Conservation (phyloP, 2,329 filamentous ascomycete genomes). For the Lomentospora prolificans region DNA sequence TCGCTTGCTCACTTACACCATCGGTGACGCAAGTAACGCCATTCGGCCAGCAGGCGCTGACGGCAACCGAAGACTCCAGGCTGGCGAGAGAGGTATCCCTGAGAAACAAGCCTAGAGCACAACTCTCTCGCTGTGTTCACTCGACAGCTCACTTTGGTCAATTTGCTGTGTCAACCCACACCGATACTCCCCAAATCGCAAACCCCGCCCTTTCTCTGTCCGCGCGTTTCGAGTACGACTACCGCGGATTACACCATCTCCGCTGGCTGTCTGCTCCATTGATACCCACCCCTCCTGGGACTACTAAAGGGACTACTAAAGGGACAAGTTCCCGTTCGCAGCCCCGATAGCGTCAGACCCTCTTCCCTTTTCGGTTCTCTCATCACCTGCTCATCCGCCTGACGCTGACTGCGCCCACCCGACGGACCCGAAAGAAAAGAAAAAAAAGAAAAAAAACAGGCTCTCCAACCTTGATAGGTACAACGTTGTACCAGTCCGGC, state of each 20-base stretch:
- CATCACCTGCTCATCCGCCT: neutral
- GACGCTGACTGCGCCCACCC: neutral
- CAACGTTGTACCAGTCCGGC: neutral
- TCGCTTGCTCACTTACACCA: slow-evolving; percentile 5
- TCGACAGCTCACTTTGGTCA: too few species aligned
- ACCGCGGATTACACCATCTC: neutral
- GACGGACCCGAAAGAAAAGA: neutral
- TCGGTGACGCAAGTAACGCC: slow-evolving; percentile 6
- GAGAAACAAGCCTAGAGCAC: too few species aligned
- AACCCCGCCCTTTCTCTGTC: neutral
- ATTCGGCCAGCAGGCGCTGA: neutral
- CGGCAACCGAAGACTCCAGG: neutral
- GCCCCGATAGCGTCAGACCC: neutral
- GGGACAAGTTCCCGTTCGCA: neutral
- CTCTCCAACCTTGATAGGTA: neutral
- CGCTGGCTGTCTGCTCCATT: neutral
- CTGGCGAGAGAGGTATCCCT: too few species aligned
- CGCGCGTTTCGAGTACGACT: neutral
- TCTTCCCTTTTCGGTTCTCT: neutral
- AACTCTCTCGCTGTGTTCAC: too few species aligned
- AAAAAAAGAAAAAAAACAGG: too few species aligned
- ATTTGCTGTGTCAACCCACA: neutral
- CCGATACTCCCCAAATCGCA: neutral
- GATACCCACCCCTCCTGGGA: too few species aligned
- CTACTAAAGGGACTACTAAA: neutral